Evolutionary conservation across 2,329 filamentous ascomycete genomes (phyloP), one percentile per base, ranked within the genome.

Genomic region (Capronia americana): DNA sequence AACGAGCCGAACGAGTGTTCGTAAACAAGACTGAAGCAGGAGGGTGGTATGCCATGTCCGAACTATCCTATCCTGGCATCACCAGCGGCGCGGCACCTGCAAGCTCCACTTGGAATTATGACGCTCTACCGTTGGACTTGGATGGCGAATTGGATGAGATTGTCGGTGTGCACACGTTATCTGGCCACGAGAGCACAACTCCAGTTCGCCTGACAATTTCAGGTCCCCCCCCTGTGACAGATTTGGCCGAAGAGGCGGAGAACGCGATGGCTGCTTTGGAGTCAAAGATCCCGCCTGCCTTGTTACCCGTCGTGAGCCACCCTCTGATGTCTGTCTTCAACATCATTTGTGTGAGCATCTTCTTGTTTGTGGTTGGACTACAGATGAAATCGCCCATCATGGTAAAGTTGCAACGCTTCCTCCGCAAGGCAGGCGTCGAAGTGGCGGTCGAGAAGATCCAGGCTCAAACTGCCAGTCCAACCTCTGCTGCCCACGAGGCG

Each of bases 21-120:
- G 85, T 98, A 66, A 97, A 97, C 76, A 90, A 90, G 71, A 97
- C 93, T 1, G 87, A 91, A 63, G 82, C 84, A n/a, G 94, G 93
- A 32, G 91, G 91, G 67, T 98, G 94, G 93, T 99, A 94, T 77
- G 95, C 93, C 34, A 85, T 98, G 79, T 97, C 94, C 1, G 94
- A 96, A 65, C 85, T 84, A 48, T 88, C 88, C 8, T 98, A 97
- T 73, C 95, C 95, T 3, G 85, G 94, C 10, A 92, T 97, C 30
- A 90, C 93, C 24, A 87, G 92, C 61, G 89, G 85, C 48, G 88
- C 87, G 4, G 80, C 83, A 26, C 79, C 81, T 69, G 87, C 88
- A 26, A 69, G 61, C 55, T 64, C 68, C 11, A 65, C 65, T 55
- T 70, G 68, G 68, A 68, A 72, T 41, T 70, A 70, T 38, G 68